phyloP scores from a whole-genome alignment of 2,329 filamentous ascomycete genomes.

The Fusarium palustre region DNA sequence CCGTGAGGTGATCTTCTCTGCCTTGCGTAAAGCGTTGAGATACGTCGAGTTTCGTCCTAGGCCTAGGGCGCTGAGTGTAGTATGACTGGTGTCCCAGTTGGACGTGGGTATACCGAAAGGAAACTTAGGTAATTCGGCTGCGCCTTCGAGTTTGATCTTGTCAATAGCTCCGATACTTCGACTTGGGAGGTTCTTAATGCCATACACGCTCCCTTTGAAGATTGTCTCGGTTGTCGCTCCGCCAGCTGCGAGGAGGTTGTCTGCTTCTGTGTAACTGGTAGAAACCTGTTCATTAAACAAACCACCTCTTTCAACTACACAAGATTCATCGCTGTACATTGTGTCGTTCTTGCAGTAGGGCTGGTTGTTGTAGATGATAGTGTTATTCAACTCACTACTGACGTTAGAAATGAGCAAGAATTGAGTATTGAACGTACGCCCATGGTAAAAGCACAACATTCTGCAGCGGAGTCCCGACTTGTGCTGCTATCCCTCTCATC shows the following conservation, averaged over 20 bases:
- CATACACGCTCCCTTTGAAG: conserved; percentile 35
- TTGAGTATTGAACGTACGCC: conserved; percentile 41
- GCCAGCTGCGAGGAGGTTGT: conserved; percentile 33
- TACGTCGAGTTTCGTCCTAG: conserved; percentile 50
- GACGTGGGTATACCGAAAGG: conserved; percentile 46
- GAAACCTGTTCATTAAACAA: conserved; percentile 37
- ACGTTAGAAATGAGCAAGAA: not conserved
- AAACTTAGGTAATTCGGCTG: conserved; percentile 11
- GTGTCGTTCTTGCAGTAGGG: conserved; percentile 45
- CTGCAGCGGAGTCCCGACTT: conserved; percentile 47
- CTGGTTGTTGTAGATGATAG: conserved; percentile 50
- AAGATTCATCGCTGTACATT: conserved; percentile 48
- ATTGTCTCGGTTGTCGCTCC: conserved; percentile 28
- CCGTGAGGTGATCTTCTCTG: conserved; percentile 43
- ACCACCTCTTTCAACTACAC: conserved; percentile 42
- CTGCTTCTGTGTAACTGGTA: conserved; percentile 18
- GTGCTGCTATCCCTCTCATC: conserved; percentile 46
- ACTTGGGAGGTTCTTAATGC: conserved; percentile 40
- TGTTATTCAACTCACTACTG: conserved; percentile 52
- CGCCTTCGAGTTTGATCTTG: conserved; percentile 11
- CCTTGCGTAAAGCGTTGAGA: conserved; percentile 43
- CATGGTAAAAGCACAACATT: conserved; percentile 49
- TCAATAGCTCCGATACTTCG: conserved; percentile 43
- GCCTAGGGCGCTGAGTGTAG: conserved; percentile 45
- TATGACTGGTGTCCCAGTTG: conserved; percentile 48